Conservation (phyloP, 2,329 filamentous ascomycete species). For the Talaromyces sp. region DNA sequence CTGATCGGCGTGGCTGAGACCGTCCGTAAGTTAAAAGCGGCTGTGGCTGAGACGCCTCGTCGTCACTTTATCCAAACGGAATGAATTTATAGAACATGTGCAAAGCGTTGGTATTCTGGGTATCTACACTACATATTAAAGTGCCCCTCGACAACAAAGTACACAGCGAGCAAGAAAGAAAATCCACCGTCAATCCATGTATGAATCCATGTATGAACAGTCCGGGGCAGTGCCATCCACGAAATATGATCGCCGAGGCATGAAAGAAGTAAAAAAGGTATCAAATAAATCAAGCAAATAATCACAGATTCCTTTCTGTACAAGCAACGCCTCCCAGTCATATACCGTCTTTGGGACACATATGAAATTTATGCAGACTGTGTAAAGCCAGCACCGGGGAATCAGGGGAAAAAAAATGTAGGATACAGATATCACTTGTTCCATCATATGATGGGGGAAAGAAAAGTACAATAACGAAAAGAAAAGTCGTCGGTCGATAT, state of each 20-base stretch:
- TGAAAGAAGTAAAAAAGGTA: slow-evolving; percentile 10
- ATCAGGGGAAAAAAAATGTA: slow-evolving; percentile 10
- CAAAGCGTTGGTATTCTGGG: slow-evolving; percentile 2
- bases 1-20: neutral
- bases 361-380: neutral
- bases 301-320: slow-evolving; percentile 2
- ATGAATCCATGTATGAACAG: neutral
- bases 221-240: neutral
- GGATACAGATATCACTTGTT: slow-evolving; percentile 1
- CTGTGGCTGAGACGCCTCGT: neutral
- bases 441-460: neutral
- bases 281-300: slow-evolving; percentile 2
- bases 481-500: neutral
- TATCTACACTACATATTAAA: slow-evolving; percentile 14
- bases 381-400: neutral
- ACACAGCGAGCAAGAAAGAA: neutral
- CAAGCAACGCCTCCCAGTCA: slow-evolving; percentile 1
- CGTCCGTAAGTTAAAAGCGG: neutral
- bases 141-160: neutral
- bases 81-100: neutral
- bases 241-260: neutral
- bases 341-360: neutral
- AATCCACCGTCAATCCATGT: neutral
- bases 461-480: slow-evolving; percentile 4
- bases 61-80: neutral